Evolutionary conservation across 257 asterid genomes (phyloP), one percentile per base, ranked within the genome.

Genomic region (Przewalskia tangutica): DNA sequence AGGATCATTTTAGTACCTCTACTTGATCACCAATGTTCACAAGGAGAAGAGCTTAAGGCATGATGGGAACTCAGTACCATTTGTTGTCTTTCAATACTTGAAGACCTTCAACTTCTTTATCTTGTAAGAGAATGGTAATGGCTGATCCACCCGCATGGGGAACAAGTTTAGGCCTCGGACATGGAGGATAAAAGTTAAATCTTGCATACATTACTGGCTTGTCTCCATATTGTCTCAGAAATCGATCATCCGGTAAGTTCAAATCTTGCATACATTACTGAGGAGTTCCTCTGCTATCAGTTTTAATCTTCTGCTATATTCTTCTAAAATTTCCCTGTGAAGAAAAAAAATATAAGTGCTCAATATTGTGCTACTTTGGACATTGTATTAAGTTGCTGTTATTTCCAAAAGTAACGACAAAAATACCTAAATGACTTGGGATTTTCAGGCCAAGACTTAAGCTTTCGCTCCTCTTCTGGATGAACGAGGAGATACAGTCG

Each of bases 141-240:
- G 84, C 90, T 2, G 94, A 68, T 56, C 91, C 97, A 85, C 91
- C 97, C 0, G 92, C 88, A 42, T 94, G 98, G 34, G 97, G 89
- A 83, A 91, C 92, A 48, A 82, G 85, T 53, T 87, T 93, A 12
- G 97, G 92, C 85, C 85, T 91, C 23, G 91, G 85, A 78, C 93
- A 92, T 7, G 91, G 95, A 60, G 97, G 93, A 75, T 89, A 92
- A 81, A 85, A 89, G 84, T 91, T 94, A 86, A 90, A 92, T 70
- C 98, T 88, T 80, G 88, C 87, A 10, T 48, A 80, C 80, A 81
- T 82, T 1, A 58, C 56, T 5, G 84, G 88, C 10, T 68, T 51
- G 10, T 89, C 89, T 0, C 96, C 96, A 50, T 82, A 91, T 70
- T 84, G 88, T 55, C 76, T 87, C 77, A 86, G 59, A 81, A 93